These are phyloP conservation scores for Kwoniella sp. DNA, from an alignment of 768 basidiomycete genomes.

Conservation along the genomic window DNA sequence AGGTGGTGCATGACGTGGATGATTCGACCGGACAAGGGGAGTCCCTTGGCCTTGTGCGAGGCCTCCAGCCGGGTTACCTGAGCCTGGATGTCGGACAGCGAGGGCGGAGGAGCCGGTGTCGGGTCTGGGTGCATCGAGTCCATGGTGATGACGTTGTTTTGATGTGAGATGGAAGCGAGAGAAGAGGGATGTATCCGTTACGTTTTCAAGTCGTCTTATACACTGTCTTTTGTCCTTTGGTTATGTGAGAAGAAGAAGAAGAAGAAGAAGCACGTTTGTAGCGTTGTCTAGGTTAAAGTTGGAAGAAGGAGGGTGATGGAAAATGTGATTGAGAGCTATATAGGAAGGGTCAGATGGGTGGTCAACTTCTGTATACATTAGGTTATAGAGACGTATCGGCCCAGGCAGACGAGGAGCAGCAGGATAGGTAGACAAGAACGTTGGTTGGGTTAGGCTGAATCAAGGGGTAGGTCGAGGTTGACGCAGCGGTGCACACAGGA, in stretches of 20 bases:
- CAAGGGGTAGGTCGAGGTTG: no score
- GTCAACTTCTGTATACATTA: not conserved
- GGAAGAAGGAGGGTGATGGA: not conserved
- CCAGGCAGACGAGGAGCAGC: not conserved
- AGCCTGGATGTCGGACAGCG: slow-evolving; percentile 68
- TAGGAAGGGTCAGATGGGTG: not conserved
- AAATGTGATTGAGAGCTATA: not conserved
- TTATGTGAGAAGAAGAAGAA: no score
- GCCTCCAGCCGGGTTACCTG: slow-evolving; percentile 74
- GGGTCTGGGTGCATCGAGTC: slow-evolving; percentile 56
- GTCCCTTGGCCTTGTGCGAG: slow-evolving; percentile 69
- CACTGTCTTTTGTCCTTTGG: no score
- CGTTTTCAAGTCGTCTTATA: no score
- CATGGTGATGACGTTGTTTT: slow-evolving; percentile 25
- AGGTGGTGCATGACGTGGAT: slow-evolving; percentile 91
- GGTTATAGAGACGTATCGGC: not conserved
- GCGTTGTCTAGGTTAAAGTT: not conserved
- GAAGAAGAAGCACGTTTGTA: not conserved
- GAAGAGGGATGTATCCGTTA: no score
- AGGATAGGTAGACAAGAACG: not conserved
- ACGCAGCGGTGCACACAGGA: no score
- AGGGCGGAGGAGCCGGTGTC: slow-evolving; percentile 47
- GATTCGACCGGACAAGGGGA: slow-evolving; percentile 80
- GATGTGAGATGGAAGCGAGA: no score
- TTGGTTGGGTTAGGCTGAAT: not conserved